Evolutionary conservation across 257 asterid genomes (phyloP), one percentile per base, ranked within the genome.

Genomic region (Solanum etuberosum): DNA sequence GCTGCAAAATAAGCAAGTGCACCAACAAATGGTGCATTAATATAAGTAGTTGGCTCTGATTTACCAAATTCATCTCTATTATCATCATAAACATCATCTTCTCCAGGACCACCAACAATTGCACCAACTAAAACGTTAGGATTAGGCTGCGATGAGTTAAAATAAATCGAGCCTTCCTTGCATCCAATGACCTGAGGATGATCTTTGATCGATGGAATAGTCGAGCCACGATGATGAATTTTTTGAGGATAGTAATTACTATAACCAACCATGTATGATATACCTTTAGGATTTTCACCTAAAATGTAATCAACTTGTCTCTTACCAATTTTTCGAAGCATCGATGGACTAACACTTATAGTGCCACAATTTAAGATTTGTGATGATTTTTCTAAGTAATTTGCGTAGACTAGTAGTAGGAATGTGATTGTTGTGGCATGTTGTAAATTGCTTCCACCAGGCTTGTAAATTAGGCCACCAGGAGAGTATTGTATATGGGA

Each of bases 181-280:
- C 99, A 96, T 1, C 87, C 90, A n/a, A 96, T 90, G 54, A 23
- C 34, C 57, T 88, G 91, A 1, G 99, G 97, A 87, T 95, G 98
- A 51, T 93, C 97, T 59, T 92, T 94, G 21, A 84, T 72, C 0
- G 97, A 94, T 67, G 99, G 99, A 4, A 96, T 43, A 0, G 98
- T 93, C 0, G 99, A 97, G 15, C 98, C 99, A 6, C 99, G 96
- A 68, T 97, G 99, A 86, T 97, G 99, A 9, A 97, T 92, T 85
- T 91, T 87, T 61, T 91, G 94, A 57, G 99, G 99, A 51, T 90
- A 94, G 43, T 88, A 85, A 21, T 87, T 82, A 86, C 99, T 93
- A n/a, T 96, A 97, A 18, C 99, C 99, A 10, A 97, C 98, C 99
- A 97, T 94, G 85, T 97, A 97, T 3, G 99, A 97, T 94, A 94